These are phyloP conservation scores for Neurospora sp. DNA, from an alignment of 2,329 filamentous ascomycete species.

Conservation along the genomic window DNA sequence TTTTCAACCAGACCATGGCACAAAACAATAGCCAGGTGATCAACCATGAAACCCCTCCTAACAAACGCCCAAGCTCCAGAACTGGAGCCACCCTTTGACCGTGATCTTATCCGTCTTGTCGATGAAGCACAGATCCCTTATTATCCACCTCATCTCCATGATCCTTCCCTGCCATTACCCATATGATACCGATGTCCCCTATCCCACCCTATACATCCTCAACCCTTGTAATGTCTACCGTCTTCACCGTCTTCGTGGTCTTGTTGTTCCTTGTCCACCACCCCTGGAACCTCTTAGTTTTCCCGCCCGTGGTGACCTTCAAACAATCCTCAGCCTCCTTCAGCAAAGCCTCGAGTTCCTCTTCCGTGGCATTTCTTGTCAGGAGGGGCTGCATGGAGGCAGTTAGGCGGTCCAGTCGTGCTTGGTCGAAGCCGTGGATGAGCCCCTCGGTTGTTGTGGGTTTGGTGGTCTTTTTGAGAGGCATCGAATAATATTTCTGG, in stretches of 20 bases:
- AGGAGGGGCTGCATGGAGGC: slow-evolving; percentile 2
- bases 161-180: background rate
- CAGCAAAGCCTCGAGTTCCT: background rate
- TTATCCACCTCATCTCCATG: background rate
- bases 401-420: background rate
- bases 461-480: background rate
- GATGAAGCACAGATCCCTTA: background rate
- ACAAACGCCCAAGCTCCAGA: background rate
- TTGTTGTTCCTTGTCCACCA: background rate
- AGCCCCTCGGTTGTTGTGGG: background rate
- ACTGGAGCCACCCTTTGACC: background rate
- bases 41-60: background rate
- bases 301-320: background rate
- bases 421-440: background rate
- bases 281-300: background rate
- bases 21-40: background rate
- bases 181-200: background rate
- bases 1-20: background rate
- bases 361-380: background rate
- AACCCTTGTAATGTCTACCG: background rate
- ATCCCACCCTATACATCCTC: background rate
- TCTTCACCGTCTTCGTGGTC: background rate
- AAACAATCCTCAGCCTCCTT: slow-evolving; percentile 1
- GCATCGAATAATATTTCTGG: background rate
- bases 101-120: background rate